phyloP scores from a whole-genome alignment of 352 stramenopile species.

The Phytophthora sp. region DNA sequence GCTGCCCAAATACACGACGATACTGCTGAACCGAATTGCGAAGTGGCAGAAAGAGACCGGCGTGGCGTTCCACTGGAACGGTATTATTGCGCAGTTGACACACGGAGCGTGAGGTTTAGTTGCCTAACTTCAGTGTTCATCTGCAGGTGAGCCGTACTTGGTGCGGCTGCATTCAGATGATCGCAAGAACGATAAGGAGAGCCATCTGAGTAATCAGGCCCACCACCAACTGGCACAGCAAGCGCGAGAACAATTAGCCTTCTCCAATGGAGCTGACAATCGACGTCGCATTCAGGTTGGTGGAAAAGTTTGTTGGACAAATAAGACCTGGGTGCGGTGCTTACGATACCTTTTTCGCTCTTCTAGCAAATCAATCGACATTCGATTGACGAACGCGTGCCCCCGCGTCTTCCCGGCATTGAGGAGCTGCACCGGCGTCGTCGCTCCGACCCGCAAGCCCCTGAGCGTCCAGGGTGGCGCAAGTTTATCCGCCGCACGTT shows the following conservation, averaged over 20 bases:
- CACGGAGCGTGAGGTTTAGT: neutral
- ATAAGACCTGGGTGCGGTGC: too few species aligned
- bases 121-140: neutral
- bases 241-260: neutral
- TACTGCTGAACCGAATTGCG: conserved; percentile 43
- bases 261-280: neutral
- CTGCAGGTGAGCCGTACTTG: conserved; percentile 43
- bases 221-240: conserved; percentile 1
- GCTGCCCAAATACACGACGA: conserved; percentile 48
- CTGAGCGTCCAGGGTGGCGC: conserved; percentile 26
- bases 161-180: conserved; percentile 36
- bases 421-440: conserved; percentile 30
- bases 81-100: conserved; percentile 20
- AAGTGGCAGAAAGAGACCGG: conserved; percentile 47
- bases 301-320: too few species aligned
- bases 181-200: conserved; percentile 26
- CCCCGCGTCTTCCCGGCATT: conserved; percentile 6
- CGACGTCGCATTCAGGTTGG: conserved; percentile 24
- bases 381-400: conserved; percentile 30
- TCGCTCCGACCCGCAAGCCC: conserved; percentile 28
- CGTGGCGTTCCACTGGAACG: conserved; percentile 45
- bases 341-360: too few species aligned
- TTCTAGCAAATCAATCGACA: conserved; percentile 22
- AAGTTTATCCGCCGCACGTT: conserved; percentile 41
- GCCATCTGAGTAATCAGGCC: neutral